Percentiles rank a stretch among this genome's conserved stretches.
Conservation (phyloP, 176 grass and related monocot species). For the barley (Hordeum vulgare) region MorexV3_pseudomolecules_assembly NC_058520.1:8846626-8847125, state of each 20-base stretch:
- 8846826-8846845: constrained; percentile 26
- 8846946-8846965: constrained; percentile 27
- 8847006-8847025: constrained; percentile 40
- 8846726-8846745: constrained; percentile 55
- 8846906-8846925: constrained; percentile 32
- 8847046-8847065: constrained; percentile 47
- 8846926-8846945: constrained; percentile 25
- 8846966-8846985: constrained; percentile 23
- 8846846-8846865: background rate
- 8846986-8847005: constrained; percentile 24
- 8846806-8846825: constrained; percentile 46
- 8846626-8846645: constrained; percentile 18
- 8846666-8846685: constrained; percentile 57
- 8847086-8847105: constrained; percentile 29
- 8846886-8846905: constrained; percentile 33
- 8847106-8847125: constrained; percentile 53
- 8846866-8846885: constrained; percentile 23
- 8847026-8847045: constrained; percentile 72
- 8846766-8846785: constrained; percentile 48
- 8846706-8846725: constrained; percentile 38
- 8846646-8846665: constrained; percentile 47
- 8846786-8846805: constrained; percentile 70
- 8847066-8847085: constrained; percentile 41
- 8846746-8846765: constrained; percentile 58
- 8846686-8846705: constrained; percentile 36